A percentile compares a stretch with the other conserved stretches of the same genome.
These are phyloP conservation scores for Oidium heveae DNA, from an alignment of 2,329 filamentous ascomycete species.

Conservation along the genomic window DNA sequence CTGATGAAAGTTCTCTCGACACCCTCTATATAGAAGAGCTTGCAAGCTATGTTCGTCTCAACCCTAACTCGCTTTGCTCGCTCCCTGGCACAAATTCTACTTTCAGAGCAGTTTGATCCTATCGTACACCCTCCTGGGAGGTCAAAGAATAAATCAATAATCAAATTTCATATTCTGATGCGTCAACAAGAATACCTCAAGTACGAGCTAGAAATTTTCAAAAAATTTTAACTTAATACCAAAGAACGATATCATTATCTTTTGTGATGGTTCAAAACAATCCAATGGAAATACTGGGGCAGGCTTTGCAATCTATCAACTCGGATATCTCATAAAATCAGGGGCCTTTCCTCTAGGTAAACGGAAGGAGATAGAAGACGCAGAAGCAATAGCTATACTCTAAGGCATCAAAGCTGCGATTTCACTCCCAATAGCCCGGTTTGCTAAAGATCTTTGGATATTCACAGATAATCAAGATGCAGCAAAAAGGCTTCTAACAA, in stretches of 20 bases:
- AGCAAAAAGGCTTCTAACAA: background rate
- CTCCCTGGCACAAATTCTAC: background rate
- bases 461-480: background rate
- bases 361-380: background rate
- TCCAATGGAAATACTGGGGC: background rate
- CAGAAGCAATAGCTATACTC: background rate
- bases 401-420: background rate
- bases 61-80: background rate
- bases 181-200: background rate
- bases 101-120: background rate
- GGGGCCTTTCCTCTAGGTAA: background rate
- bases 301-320: background rate
- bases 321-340: background rate
- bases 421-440: background rate
- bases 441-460: background rate
- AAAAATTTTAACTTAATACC: background rate
- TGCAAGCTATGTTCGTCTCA: background rate
- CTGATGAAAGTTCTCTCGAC: background rate
- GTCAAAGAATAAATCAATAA: background rate
- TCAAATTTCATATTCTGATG: too few relatives aligned
- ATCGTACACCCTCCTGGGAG: background rate
- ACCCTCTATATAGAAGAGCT: background rate
- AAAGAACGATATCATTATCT: background rate
- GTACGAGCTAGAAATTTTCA: background rate
- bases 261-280: background rate